phyloP scores from a whole-genome alignment of 2,329 filamentous ascomycete species.

The Pseudogymnoascus sp. region DNA sequence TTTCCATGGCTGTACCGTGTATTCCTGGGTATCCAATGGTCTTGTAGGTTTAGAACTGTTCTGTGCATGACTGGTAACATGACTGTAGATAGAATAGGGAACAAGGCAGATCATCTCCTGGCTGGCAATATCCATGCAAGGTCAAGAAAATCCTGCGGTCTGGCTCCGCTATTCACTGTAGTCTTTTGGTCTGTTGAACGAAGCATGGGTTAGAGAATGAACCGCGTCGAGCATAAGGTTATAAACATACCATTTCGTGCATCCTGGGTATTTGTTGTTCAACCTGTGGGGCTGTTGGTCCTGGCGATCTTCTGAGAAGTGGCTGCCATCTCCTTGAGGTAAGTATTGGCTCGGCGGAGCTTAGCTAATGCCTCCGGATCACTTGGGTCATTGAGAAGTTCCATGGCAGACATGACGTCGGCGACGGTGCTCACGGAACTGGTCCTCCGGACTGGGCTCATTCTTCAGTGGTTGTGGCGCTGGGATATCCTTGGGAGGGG shows the following conservation, averaged over 20 bases:
- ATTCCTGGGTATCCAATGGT: conserved; percentile 16
- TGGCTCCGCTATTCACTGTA: conserved; percentile 12
- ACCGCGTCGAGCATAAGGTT: background rate
- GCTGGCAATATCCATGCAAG: conserved; percentile 11
- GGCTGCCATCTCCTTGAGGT: conserved; percentile 7
- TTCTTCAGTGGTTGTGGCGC: background rate
- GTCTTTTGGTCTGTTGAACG: conserved; percentile 2
- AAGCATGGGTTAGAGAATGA: conserved; percentile 9
- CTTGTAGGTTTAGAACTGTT: conserved; percentile 3
- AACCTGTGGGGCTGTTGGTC: conserved; percentile 9
- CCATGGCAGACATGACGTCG: background rate
- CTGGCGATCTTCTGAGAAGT: background rate
- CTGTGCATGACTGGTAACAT: conserved; percentile 26
- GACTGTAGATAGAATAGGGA: conserved; percentile 15
- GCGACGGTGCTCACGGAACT: conserved; percentile 1
- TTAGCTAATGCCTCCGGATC: conserved; percentile 3
- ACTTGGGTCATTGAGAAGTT: conserved; percentile 8
- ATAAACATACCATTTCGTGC: conserved; percentile 5
- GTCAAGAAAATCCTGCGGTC: conserved; percentile 10
- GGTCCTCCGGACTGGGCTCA: conserved; percentile 6
- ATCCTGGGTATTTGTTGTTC: background rate
- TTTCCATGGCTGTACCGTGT: conserved; percentile 11
- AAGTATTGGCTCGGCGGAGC: background rate
- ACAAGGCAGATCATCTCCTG: conserved; percentile 5
- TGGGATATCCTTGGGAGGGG: background rate